Evolutionary conservation across 2,329 filamentous ascomycete genomes (phyloP), one percentile per base, ranked within the genome.

Genomic region (Neofusicoccum ribis): DNA sequence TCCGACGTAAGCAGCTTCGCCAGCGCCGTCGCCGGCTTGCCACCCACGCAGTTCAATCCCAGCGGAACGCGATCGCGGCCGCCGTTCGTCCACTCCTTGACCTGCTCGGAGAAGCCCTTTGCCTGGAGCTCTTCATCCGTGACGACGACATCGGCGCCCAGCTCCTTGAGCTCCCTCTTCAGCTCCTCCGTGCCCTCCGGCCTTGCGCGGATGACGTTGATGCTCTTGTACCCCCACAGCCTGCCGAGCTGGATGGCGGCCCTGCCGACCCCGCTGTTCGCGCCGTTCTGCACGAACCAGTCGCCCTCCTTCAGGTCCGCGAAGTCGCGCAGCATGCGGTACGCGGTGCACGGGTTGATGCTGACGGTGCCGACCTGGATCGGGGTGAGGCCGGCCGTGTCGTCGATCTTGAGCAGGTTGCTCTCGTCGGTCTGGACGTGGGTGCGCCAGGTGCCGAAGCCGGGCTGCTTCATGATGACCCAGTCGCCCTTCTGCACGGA

Each of bases 201-300:
- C 20, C 95, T 84, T 68, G 91, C 88, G 12, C 95, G 87, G 46
- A 99, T 84, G 27, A 99, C 84, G 75, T 97, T 98, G 78, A 99
- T 91, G 74, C 90, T 96, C 73, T 92, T 89, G 72, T 95, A 85
- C 0, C 94, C 94, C 94, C 93, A 98, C 62, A 92, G 84, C 71
- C 81, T 84, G 1, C 87, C 94, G 1, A 99, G 83, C 80, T 99
- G 95, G 69, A 98, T 95, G 11, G 92, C 94, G 2, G 93, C 91
- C 44, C 95, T 84, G 1, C 95, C 95, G 15, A 99, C 95, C 11
- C 93, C 95, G 47, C 89, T 92, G 79, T 99, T 99, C 44, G 94
- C 95, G 7, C 94, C 95, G 76, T 99, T 99, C 79, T 99, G 95
- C 52, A 99, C 88, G 74, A 97, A 92, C 93, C 94, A 99, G 65